Evolutionary conservation across 176 grass and related monocot genomes (phyloP).

Genomic region (Thinopyrum elongatum): DNA sequence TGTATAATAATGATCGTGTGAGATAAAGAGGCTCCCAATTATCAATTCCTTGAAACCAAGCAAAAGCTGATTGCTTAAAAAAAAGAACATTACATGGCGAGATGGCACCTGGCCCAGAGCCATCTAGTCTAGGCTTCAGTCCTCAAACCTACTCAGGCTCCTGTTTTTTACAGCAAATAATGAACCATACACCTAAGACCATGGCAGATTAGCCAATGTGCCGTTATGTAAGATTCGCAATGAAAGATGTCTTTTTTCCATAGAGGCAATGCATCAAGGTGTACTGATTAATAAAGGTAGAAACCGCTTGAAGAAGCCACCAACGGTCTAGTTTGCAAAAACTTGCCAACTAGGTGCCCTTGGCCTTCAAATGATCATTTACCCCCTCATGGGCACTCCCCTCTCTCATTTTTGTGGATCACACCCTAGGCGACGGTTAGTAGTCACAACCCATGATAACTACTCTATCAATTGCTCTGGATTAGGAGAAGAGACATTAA

Average conservation of each 20-base stretch:
- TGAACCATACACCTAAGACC: not conserved
- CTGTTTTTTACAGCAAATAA: not conserved
- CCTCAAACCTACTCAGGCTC: not conserved
- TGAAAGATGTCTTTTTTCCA: not conserved
- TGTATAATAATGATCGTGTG: not conserved
- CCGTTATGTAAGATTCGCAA: not conserved
- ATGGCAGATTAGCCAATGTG: not conserved
- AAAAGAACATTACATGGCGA: not conserved
- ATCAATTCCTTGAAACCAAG: not conserved
- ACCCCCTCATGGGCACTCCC: not conserved
- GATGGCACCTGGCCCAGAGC: not conserved
- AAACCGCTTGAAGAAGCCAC: not conserved
- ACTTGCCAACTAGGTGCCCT: not conserved
- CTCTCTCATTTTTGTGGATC: not conserved
- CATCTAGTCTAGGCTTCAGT: conserved; percentile 1
- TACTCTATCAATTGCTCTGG: not conserved
- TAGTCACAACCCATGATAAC: not conserved
- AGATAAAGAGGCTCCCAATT: not conserved
- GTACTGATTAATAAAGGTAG: not conserved
- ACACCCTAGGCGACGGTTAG: not conserved
- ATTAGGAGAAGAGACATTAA: not conserved
- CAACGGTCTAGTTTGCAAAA: not conserved
- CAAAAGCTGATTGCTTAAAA: not conserved
- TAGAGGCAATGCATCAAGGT: not conserved
- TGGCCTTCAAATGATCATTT: not conserved